Percentiles rank a stretch among this genome's conserved stretches.
Conservation (phyloP, 352 stramenopile genomes). For the Globisporangium radiosum region DNA sequence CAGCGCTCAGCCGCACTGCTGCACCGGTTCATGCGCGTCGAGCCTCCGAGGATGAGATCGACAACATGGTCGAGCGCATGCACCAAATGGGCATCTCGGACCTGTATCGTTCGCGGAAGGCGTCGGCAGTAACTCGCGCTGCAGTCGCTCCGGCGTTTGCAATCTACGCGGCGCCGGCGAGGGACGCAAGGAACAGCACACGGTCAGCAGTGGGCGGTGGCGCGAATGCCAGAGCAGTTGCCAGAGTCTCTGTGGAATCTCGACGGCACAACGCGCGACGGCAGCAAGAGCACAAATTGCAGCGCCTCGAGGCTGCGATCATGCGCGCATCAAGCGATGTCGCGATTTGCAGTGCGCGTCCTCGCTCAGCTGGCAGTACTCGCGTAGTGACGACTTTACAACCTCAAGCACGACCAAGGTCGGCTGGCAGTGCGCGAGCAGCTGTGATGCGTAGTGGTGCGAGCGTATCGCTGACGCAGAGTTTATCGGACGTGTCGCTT, state of each 20-base stretch:
- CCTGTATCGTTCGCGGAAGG: not conserved
- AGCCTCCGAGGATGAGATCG: conserved; percentile 10
- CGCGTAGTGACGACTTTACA: conserved; percentile 3
- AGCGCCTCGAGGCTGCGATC: conserved; percentile 31
- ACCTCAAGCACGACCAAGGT: not conserved
- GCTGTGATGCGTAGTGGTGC: not conserved
- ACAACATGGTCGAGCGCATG: conserved; percentile 12
- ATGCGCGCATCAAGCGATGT: conserved; percentile 1
- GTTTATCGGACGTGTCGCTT: not conserved
- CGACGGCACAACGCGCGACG: conserved; percentile 12
- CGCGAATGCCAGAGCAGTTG: not conserved
- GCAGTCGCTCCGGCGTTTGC: conserved; percentile 1
- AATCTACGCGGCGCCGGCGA: conserved; percentile 2
- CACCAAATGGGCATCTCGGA: conserved; percentile 10
- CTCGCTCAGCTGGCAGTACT: not conserved
- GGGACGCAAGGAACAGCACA: not conserved
- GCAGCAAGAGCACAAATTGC: conserved; percentile 33
- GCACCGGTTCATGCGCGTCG: not conserved
- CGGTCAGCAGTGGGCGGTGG: not conserved
- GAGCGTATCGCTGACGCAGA: conserved; percentile 4
- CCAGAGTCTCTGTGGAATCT: not conserved
- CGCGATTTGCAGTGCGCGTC: not conserved
- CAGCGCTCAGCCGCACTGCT: not conserved
- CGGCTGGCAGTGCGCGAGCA: not conserved
- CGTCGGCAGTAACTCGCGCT: no score